Evolutionary conservation across 192 early-diverging fungal species (phyloP), one percentile per base, ranked within the genome.

Genomic region (Blastocladiella britannica): DNA sequence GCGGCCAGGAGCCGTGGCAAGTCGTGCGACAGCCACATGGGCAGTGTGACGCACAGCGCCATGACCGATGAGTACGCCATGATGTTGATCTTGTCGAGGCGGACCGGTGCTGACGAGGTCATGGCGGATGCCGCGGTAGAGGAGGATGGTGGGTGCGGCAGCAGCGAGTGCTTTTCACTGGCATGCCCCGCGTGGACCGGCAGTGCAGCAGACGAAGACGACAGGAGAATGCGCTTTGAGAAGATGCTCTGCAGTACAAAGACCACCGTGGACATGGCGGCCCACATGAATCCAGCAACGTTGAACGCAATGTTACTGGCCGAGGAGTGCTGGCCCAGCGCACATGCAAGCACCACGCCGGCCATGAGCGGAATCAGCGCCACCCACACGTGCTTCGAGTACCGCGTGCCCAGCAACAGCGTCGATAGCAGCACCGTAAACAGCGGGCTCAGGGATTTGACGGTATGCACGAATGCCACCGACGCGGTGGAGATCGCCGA

Each of bases 161-260:
- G 54, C 29, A 65, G 72, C 26, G 56, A 60, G 31, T 64, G 67
- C 51, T 72, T 75, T n/a, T n/a, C n/a, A n/a, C n/a, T n/a, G n/a
- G n/a, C n/a, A n/a, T n/a, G n/a, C n/a, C n/a, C n/a, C 55, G 53
- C 37, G 28, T 61, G 29, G n/a, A n/a, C n/a, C n/a, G n/a, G n/a
- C n/a, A n/a, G n/a, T n/a, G n/a, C n/a, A 8, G 27, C 53, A 22
- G 55, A 23, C 25, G 26, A 6, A 23, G 60, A n/a, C 5, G 29
- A n/a, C 55, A 74, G 76, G 2, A 91, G 74, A 26, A 90, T 67
- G 55, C 78, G 79, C 57, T 93, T 93, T 31, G 80, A 83, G 28
- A 86, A 83, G 57, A 93, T 84, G 60, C 89, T 91, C 65, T 93
- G 89, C 4, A 77, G 69, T 4, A 89, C 89, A 71, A 89, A 93